These are phyloP conservation scores for Puccinia horiana DNA, from an alignment of 1,284 basidiomycete genomes.

Conservation along the genomic window DNA sequence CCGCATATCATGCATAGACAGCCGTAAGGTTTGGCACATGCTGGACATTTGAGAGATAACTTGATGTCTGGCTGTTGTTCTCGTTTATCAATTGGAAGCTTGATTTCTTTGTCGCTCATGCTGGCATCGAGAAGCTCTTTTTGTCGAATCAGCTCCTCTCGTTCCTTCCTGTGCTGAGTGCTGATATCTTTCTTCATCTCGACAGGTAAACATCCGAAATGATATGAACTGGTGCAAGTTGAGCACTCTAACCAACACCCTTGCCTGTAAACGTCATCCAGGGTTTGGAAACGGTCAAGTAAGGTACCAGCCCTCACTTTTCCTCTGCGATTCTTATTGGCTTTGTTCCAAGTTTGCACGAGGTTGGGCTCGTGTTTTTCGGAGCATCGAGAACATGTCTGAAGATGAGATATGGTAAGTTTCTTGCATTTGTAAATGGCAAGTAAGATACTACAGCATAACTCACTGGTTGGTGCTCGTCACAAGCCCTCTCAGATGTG, in stretches of 20 bases:
- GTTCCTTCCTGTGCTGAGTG: constrained; percentile 35
- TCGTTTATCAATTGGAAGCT: constrained; percentile 34
- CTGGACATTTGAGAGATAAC: constrained; percentile 46
- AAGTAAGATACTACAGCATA: background rate
- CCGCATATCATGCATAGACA: constrained; percentile 42
- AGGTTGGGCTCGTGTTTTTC: constrained; percentile 39
- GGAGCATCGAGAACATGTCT: constrained; percentile 47
- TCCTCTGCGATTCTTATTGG: constrained; percentile 29
- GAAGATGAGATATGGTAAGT: background rate
- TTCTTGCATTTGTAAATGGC: background rate
- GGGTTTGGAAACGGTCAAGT: constrained; percentile 31
- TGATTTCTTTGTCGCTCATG: background rate
- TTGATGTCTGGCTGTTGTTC: constrained; percentile 42
- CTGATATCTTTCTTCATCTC: constrained; percentile 48
- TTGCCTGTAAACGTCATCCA: constrained; percentile 46
- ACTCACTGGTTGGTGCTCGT: constrained; percentile 41
- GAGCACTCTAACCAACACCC: constrained; percentile 49
- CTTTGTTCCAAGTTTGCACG: constrained; percentile 25
- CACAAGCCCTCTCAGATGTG: constrained; percentile 20
- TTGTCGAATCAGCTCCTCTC: constrained; percentile 1
- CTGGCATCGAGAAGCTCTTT: background rate
- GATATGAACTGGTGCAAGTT: constrained; percentile 41
- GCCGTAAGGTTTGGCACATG: constrained; percentile 39
- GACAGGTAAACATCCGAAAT: constrained; percentile 47
- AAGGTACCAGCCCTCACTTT: constrained; percentile 34